Percentiles rank a stretch among this genome's conserved stretches.
Evolutionary conservation across 2,329 filamentous ascomycete genomes (phyloP).

Genomic region (Paraconiothyrium sp.): DNA sequence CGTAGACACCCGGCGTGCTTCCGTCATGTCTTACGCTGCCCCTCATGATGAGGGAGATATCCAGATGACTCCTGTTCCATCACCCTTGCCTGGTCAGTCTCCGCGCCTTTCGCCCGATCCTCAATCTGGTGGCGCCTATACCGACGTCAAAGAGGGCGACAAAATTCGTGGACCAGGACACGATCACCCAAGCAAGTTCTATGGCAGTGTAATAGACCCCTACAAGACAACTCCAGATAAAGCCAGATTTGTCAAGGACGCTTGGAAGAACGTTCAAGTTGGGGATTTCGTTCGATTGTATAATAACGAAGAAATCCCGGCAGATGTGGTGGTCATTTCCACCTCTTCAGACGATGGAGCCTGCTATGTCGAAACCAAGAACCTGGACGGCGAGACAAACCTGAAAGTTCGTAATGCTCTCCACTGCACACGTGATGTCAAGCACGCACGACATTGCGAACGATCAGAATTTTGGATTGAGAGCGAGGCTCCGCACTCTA

Average conservation of each 20-base stretch:
- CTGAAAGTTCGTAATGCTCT: slow-evolving; percentile 93
- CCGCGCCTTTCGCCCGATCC: slow-evolving; percentile 35
- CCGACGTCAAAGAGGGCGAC: slow-evolving; percentile 33
- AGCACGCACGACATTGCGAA: slow-evolving; percentile 92
- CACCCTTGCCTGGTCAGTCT: slow-evolving; percentile 69
- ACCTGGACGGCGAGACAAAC: slow-evolving; percentile 96
- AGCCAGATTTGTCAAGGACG: slow-evolving; percentile 89
- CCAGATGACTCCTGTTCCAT: slow-evolving; percentile 94
- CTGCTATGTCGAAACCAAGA: slow-evolving; percentile 98
- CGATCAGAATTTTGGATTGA: slow-evolving; percentile 86
- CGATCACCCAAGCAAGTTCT: slow-evolving; percentile 57
- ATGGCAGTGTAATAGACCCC: slow-evolving; percentile 78
- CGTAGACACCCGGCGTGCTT: slow-evolving; percentile 68
- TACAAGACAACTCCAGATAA: slow-evolving; percentile 71
- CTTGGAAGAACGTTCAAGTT: slow-evolving; percentile 94
- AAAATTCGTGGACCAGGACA: slow-evolving; percentile 37
- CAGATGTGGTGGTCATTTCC: slow-evolving; percentile 89
- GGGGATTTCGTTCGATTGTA: slow-evolving; percentile 97
- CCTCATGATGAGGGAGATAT: slow-evolving; percentile 70
- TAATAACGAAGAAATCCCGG: slow-evolving; percentile 94
- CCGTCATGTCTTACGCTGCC: slow-evolving; percentile 62
- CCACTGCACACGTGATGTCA: slow-evolving; percentile 81
- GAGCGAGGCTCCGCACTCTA: slow-evolving; percentile 90
- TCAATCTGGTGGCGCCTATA: slow-evolving; percentile 36
- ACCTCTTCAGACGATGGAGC: slow-evolving; percentile 94